phyloP scores from a whole-genome alignment of 768 basidiomycete species.

The Hypholoma fasciculare region DNA sequence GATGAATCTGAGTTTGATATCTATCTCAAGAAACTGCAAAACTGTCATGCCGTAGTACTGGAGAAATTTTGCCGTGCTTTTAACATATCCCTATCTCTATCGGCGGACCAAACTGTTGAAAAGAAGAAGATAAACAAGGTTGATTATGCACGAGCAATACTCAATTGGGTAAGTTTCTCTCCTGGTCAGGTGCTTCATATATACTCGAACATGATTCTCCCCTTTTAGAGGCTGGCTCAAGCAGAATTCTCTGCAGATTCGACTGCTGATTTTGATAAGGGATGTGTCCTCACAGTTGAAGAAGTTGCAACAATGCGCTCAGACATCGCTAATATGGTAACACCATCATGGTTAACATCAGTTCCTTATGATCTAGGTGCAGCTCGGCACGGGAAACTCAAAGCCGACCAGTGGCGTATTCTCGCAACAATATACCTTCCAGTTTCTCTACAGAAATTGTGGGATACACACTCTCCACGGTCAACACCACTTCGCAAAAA shows the following conservation, averaged over 20 bases:
- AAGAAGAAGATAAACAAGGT: too few relatives aligned
- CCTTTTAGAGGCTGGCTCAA: not conserved
- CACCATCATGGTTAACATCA: conserved; percentile 25
- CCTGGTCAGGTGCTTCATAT: not conserved
- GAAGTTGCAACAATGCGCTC: conserved; percentile 20
- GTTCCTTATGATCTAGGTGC: conserved; percentile 21
- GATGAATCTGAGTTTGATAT: too few relatives aligned
- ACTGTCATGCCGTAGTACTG: too few relatives aligned
- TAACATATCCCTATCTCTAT: too few relatives aligned
- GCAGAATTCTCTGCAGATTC: not conserved
- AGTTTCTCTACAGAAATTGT: conserved; percentile 31
- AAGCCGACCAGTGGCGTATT: conserved; percentile 36
- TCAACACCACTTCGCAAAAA: not conserved
- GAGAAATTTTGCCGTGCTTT: too few relatives aligned
- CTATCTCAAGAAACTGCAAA: too few relatives aligned
- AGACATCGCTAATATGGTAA: conserved; percentile 20
- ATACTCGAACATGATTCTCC: not conserved
- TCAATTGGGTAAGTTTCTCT: not conserved
- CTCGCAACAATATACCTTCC: conserved; percentile 32
- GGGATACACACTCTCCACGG: conserved; percentile 24
- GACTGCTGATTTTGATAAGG: not conserved
- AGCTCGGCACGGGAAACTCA: conserved; percentile 25
- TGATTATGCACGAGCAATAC: too few relatives aligned
- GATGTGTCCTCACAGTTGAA: conserved; percentile 4
- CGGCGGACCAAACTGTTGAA: too few relatives aligned